These are phyloP conservation scores for Orbilia quercus DNA, from an alignment of 2,329 filamentous ascomycete genomes.

Conservation along the genomic window DNA sequence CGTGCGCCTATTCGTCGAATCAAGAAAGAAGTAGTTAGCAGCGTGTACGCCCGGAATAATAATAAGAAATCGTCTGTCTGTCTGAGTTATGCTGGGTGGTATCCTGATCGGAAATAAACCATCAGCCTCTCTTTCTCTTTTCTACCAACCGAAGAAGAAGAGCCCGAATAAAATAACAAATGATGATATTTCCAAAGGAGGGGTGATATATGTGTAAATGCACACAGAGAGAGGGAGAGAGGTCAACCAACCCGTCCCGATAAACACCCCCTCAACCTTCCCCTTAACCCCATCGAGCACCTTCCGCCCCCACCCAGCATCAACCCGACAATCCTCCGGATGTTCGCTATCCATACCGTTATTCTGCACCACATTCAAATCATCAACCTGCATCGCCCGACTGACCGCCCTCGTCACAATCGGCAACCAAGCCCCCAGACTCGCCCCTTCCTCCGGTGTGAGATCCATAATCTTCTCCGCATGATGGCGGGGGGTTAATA, in stretches of 20 bases:
- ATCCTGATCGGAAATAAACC: too few relatives aligned
- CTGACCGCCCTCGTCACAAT: conserved; percentile 78
- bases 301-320: conserved; percentile 53
- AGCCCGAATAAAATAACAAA: too few relatives aligned
- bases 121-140: too few relatives aligned
- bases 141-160: too few relatives aligned
- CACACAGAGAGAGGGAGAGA: conserved; percentile 1
- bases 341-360: conserved; percentile 71
- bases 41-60: not conserved
- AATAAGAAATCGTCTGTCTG: too few relatives aligned
- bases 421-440: conserved; percentile 76
- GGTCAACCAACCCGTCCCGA: conserved; percentile 33
- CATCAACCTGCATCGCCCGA: conserved; percentile 75
- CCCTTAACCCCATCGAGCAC: conserved; percentile 53
- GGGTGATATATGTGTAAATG: too few relatives aligned
- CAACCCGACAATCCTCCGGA: conserved; percentile 50
- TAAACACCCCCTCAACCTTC: conserved; percentile 53
- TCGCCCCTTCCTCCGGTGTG: conserved; percentile 71
- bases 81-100: too few relatives aligned
- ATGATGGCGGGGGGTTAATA: conserved; percentile 82
- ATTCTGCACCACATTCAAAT: conserved; percentile 98
- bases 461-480: conserved; percentile 81
- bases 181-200: too few relatives aligned
- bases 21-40: conserved; percentile 4
- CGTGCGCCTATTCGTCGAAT: conserved; percentile 70